A percentile compares a stretch with the other conserved stretches of the same genome.
Conservation (phyloP, 2,329 filamentous ascomycete genomes). For the Dendrostoma leiphaemia region DNA sequence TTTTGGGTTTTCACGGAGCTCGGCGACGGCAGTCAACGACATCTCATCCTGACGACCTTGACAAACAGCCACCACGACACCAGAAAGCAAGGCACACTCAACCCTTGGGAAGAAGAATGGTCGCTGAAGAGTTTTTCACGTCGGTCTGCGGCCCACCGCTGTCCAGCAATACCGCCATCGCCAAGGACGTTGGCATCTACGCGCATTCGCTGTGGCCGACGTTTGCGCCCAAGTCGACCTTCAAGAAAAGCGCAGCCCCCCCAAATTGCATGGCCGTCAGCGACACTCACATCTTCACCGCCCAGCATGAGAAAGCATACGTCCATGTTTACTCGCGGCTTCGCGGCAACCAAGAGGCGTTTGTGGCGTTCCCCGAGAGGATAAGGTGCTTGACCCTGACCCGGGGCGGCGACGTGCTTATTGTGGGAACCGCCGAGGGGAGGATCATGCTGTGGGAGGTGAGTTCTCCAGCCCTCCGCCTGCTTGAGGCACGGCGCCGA, state of each 20-base stretch:
- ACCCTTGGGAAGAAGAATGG: too few relatives aligned
- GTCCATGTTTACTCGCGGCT: slow-evolving; percentile 87
- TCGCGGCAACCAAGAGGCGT: slow-evolving; percentile 82
- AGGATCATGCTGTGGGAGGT: slow-evolving; percentile 93
- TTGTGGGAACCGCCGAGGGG: slow-evolving; percentile 81
- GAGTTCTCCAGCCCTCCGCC: slow-evolving; percentile 20
- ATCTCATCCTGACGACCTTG: too few relatives aligned
- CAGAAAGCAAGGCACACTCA: too few relatives aligned
- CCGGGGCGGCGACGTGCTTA: slow-evolving; percentile 68
- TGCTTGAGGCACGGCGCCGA: background rate
- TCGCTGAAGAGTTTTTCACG: slow-evolving; percentile 60
- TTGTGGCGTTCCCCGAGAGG: slow-evolving; percentile 83
- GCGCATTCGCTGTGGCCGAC: slow-evolving; percentile 78
- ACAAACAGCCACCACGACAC: too few relatives aligned
- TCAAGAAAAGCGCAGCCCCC: slow-evolving; percentile 90
- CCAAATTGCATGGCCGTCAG: slow-evolving; percentile 78
- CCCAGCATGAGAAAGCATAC: slow-evolving; percentile 86
- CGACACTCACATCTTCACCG: slow-evolving; percentile 82
- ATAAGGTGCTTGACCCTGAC: slow-evolving; percentile 76
- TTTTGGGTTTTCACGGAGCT: too few relatives aligned
- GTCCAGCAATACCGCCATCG: slow-evolving; percentile 60
- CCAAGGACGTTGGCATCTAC: slow-evolving; percentile 85
- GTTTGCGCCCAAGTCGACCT: slow-evolving; percentile 69
- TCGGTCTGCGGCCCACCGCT: slow-evolving; percentile 57
- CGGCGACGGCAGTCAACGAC: too few relatives aligned